Evolutionary conservation across 768 basidiomycete species (phyloP).

Genomic region (Leccinum incarnatum): DNA sequence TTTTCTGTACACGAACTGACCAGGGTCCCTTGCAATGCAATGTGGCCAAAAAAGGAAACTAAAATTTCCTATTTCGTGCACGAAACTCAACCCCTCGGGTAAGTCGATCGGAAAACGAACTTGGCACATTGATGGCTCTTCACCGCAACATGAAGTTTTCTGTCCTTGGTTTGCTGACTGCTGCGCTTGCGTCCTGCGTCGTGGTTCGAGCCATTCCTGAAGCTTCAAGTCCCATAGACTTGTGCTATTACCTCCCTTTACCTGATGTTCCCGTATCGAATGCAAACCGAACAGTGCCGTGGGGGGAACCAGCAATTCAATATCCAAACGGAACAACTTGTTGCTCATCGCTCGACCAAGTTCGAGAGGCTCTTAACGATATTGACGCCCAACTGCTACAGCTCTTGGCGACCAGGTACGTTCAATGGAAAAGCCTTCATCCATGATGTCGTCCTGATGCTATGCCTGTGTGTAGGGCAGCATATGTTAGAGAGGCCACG

Average conservation of each 20-base stretch:
- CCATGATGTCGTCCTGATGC: not conserved
- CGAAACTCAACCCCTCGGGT: conserved; percentile 40
- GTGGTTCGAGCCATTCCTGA: not conserved
- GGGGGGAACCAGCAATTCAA: conserved; percentile 22
- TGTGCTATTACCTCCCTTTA: conserved; percentile 18
- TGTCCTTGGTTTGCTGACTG: too few species aligned
- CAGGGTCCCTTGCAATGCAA: too few species aligned
- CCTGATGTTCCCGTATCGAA: conserved; percentile 14
- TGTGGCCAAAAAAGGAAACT: too few species aligned
- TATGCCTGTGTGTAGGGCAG: conserved; percentile 4
- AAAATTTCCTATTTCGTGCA: not conserved
- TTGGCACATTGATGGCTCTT: too few species aligned
- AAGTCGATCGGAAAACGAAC: too few species aligned
- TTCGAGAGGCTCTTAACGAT: conserved; percentile 14
- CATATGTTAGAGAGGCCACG: conserved; percentile 25
- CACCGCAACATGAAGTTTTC: too few species aligned
- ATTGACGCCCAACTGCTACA: conserved; percentile 20
- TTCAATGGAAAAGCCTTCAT: too few species aligned
- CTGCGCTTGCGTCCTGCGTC: too few species aligned
- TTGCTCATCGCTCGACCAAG: conserved; percentile 23
- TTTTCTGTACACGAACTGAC: too few species aligned
- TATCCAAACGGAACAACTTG: conserved; percentile 23
- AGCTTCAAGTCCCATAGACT: not conserved
- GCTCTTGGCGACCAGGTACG: conserved; percentile 20
- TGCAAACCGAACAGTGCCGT: conserved; percentile 20